Percentiles rank a stretch among this genome's conserved stretches.
Conservation (phyloP, 768 basidiomycete species). For the Ramaria sp. region DNA sequence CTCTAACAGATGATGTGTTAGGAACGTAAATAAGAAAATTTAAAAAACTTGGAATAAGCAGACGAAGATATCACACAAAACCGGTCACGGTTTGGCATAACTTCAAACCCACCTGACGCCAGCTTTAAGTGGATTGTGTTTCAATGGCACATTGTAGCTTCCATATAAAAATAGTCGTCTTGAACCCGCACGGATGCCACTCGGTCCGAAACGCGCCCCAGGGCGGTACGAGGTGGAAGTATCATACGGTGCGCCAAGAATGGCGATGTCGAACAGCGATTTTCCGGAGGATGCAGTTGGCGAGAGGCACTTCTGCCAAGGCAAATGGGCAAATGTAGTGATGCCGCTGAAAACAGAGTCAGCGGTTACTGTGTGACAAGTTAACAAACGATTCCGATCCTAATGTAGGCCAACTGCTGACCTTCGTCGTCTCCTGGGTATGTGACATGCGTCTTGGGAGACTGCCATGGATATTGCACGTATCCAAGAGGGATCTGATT, state of each 20-base stretch:
- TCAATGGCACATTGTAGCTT: constrained; percentile 68
- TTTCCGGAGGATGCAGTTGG: constrained; percentile 32
- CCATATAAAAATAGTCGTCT: constrained; percentile 67
- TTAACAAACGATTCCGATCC: not conserved
- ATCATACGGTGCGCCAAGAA: constrained; percentile 73
- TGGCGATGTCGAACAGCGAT: constrained; percentile 64
- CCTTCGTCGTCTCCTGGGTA: constrained; percentile 54
- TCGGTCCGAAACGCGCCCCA: constrained; percentile 79
- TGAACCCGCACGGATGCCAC: constrained; percentile 72
- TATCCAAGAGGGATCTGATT: constrained; percentile 59
- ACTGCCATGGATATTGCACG: constrained; percentile 52
- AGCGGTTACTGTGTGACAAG: constrained; percentile 42
- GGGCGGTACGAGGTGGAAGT: constrained; percentile 71
- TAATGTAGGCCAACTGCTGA: constrained; percentile 15
- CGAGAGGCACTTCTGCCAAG: constrained; percentile 71
- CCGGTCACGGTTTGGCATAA: not conserved
- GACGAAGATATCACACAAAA: not conserved
- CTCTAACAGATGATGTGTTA: too few species aligned
- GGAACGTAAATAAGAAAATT: too few species aligned
- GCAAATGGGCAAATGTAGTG: constrained; percentile 79
- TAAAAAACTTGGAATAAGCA: not conserved
- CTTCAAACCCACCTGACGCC: constrained; percentile 35
- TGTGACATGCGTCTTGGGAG: constrained; percentile 19
- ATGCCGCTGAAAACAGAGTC: constrained; percentile 78
- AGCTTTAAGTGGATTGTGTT: constrained; percentile 59